These are phyloP conservation scores for Corynespora cassiicola DNA, from an alignment of 2,329 filamentous ascomycete genomes.

Conservation along the genomic window DNA sequence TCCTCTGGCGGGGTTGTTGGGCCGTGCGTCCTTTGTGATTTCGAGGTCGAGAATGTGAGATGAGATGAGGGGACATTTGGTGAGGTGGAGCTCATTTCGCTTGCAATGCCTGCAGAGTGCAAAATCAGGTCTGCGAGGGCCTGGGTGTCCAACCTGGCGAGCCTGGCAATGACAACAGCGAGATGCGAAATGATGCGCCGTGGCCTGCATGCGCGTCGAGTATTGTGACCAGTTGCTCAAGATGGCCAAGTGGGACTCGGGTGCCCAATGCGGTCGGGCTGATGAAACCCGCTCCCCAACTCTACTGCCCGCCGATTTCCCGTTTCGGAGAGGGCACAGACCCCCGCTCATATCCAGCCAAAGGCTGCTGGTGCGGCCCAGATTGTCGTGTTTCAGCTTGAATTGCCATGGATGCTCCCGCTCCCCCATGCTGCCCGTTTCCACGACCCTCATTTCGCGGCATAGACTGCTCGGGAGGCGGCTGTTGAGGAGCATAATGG, in stretches of 20 bases:
- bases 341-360: conserved; percentile 29
- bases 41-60: conserved; percentile 25
- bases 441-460: conserved; percentile 31
- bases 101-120: conserved; percentile 34
- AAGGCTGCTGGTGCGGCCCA: conserved; percentile 38
- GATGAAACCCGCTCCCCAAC: conserved; percentile 29
- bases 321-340: conserved; percentile 44
- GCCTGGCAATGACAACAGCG: too few species aligned
- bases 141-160: too few species aligned
- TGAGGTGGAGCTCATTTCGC: conserved; percentile 48
- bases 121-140: background rate
- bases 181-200: too few species aligned
- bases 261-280: conserved; percentile 21
- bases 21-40: conserved; percentile 28
- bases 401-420: conserved; percentile 29
- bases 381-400: conserved; percentile 43
- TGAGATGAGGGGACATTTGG: conserved; percentile 30
- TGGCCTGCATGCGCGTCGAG: too few species aligned
- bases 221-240: too few species aligned
- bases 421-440: conserved; percentile 31
- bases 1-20: conserved; percentile 28
- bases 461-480: too few species aligned
- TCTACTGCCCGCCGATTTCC: conserved; percentile 44
- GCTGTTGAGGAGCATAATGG: conserved; percentile 26
- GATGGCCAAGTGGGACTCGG: too few species aligned